Base-by-base conservation (phyloP, 83 land plant genomes). In the Diphasiastrum complanatum region DNA sequence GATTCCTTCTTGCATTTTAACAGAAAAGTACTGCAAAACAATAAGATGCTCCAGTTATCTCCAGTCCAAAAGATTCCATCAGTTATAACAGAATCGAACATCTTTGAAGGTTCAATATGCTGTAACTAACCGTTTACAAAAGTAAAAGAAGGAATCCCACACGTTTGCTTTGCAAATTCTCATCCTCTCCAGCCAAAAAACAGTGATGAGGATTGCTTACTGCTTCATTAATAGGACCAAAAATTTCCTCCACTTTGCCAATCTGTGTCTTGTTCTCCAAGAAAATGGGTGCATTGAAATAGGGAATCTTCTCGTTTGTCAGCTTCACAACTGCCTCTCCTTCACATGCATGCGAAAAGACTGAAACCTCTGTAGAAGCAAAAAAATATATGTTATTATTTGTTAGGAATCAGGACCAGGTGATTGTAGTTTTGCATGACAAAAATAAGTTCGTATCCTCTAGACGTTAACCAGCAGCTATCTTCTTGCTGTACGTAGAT, bases 1-100 rank as follows among this genome's bases (percentile, higher is more conserved):
- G 34, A 92, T 77, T 1, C 97, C 97, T 64, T 92, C 97, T 83
- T 78, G 80, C 97, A 92, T 88, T 78, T 92, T 92, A n/a, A 92
- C 45, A 1, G 97, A 92, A 35, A 92, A 92, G 62, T 43, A 82
- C 95, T 91, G 77, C 47, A 64, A 30, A 24, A 47, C 69, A 20
- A 62, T 23, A 16, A 70, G 33, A 16, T 14, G 36, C 18, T 5
- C 5, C 53, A 60, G 18, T 12, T 49, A 8, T 14, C 6, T 49
- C 8, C 19, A 10, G 51, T 22, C 20, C 19, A 46, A 2, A 48
- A 54, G 43, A 34, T 34, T 63, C 19, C 60, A n/a, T n/a, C n/a
- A n/a, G n/a, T n/a, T n/a, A n/a, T n/a, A n/a, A n/a, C n/a, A n/a
- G n/a, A n/a, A n/a, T n/a, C n/a, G n/a, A n/a, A n/a, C n/a, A n/a